Evolutionary conservation across 768 basidiomycete genomes (phyloP), one percentile per base, ranked within the genome.

Genomic region (Pseudohyphozyma bogoriensis): DNA sequence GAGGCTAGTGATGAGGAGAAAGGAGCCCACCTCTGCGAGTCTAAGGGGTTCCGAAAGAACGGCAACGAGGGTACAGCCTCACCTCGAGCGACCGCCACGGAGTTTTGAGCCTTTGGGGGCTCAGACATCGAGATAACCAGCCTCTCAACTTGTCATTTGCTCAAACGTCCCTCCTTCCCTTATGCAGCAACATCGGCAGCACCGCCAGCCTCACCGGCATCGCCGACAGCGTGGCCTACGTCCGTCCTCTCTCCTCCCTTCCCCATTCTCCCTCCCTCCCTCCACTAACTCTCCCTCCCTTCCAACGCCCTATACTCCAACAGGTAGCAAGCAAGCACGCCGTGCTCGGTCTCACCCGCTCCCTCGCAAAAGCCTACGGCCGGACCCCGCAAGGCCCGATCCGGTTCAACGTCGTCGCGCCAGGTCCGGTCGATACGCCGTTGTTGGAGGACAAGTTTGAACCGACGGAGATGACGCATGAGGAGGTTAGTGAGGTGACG

Each of bases 261-360:
- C 4, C 20, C 26, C 1, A 24, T 32, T 22, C 20, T 31, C 9
- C 20, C 13, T 2, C 11, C 31, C 18, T 29, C 29, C 28, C 36
- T 29, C n/a, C 29, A 0, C 33, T 26, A n/a, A 0, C 2, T 7
- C 31, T 50, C 12, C n/a, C n/a, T n/a, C n/a, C n/a, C n/a, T n/a
- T n/a, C n/a, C n/a, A n/a, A n/a, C n/a, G n/a, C n/a, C n/a, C n/a
- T n/a, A n/a, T n/a, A n/a, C n/a, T n/a, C n/a, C n/a, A n/a, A 10
- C 50, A 66, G 65, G 52, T 58, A 40, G 65, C 65, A 2, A 60
- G 62, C 2, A 63, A 66, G 33, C 65, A 66, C 36, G 65, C 65
- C 24, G 54, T 66, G 4, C 28, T 60, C 13, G 65, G 65, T 9
- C 39, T 66, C 35, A 55, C 65, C 9, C 51, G 57, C 1, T 56